Conservation (phyloP, 192 early-diverging fungal species). For the Chytriomyces sp. region DNA sequence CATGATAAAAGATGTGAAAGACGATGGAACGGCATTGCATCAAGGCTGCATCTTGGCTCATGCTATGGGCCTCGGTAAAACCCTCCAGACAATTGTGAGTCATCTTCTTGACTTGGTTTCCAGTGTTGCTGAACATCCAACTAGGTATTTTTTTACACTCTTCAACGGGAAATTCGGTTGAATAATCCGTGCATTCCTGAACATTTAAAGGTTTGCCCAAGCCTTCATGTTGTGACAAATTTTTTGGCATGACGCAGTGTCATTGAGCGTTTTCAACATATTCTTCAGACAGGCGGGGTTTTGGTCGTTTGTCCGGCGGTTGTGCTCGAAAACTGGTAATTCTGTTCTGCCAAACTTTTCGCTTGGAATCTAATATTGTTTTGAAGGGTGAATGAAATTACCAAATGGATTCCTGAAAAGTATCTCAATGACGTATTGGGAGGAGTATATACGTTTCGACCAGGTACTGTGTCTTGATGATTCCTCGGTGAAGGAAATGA, state of each 20-base stretch:
- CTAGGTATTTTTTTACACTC: conserved; percentile 66
- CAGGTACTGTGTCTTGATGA: not conserved
- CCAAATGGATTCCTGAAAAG: conserved; percentile 63
- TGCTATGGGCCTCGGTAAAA: conserved; percentile 88
- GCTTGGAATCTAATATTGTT: too few relatives aligned
- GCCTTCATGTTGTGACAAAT: not conserved
- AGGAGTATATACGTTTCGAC: conserved; percentile 56
- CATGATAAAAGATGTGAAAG: conserved; percentile 55
- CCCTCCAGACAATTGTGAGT: conserved; percentile 70
- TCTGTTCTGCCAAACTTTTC: too few relatives aligned
- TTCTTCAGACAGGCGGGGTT: conserved; percentile 51
- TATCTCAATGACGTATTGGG: conserved; percentile 40
- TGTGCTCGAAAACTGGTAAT: conserved; percentile 69
- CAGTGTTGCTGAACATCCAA: not conserved
- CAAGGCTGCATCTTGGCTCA: conserved; percentile 82
- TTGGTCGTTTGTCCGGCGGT: conserved; percentile 77
- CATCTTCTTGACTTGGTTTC: not conserved
- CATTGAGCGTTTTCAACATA: too few relatives aligned
- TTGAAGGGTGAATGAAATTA: conserved; percentile 63
- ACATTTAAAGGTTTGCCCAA: conserved; percentile 48
- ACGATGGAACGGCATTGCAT: conserved; percentile 30
- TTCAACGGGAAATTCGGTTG: conserved; percentile 63
- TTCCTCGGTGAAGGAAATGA: too few relatives aligned
- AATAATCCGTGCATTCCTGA: conserved; percentile 60
- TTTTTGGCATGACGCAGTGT: not conserved